Conservation (phyloP, 257 asterid genomes). For the Nyctanthes arbortristis region DNA sequence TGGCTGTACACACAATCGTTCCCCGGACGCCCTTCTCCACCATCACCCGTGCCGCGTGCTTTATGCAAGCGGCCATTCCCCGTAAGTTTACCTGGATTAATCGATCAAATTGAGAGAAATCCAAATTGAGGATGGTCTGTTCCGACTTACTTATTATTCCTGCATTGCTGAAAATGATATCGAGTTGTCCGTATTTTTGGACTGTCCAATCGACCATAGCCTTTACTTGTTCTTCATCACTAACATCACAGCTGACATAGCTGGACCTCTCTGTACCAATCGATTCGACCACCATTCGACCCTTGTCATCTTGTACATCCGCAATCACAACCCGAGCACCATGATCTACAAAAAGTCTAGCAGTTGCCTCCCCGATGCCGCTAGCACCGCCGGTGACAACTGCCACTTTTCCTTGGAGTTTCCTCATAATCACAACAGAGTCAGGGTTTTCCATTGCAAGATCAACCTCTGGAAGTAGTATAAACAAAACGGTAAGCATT, state of each 20-base stretch:
- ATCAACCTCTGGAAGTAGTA: too few species aligned
- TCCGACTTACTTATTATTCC: conserved; percentile 17
- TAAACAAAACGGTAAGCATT: too few species aligned
- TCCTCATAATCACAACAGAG: too few species aligned
- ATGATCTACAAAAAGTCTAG: conserved; percentile 39
- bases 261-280: conserved; percentile 35
- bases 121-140: conserved; percentile 40
- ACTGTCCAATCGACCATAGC: conserved; percentile 38
- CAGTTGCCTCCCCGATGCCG: conserved; percentile 49
- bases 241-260: conserved; percentile 44
- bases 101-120: conserved; percentile 23
- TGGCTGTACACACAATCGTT: conserved; percentile 37
- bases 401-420: conserved; percentile 42
- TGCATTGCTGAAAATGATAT: conserved; percentile 56
- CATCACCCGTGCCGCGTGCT: conserved; percentile 38
- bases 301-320: conserved; percentile 43
- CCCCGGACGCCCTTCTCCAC: conserved; percentile 21
- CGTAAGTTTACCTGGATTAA: conserved; percentile 30
- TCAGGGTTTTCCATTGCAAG: too few species aligned
- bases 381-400: too few species aligned
- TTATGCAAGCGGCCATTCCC: conserved; percentile 34
- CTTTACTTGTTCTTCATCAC: conserved; percentile 46
- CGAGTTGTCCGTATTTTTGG: too few species aligned
- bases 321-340: conserved; percentile 55
- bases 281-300: conserved; percentile 39